Evolutionary conservation across 2,329 filamentous ascomycete species (phyloP), one percentile per base, ranked within the genome.

Genomic region (Zopfia rhizophila): DNA sequence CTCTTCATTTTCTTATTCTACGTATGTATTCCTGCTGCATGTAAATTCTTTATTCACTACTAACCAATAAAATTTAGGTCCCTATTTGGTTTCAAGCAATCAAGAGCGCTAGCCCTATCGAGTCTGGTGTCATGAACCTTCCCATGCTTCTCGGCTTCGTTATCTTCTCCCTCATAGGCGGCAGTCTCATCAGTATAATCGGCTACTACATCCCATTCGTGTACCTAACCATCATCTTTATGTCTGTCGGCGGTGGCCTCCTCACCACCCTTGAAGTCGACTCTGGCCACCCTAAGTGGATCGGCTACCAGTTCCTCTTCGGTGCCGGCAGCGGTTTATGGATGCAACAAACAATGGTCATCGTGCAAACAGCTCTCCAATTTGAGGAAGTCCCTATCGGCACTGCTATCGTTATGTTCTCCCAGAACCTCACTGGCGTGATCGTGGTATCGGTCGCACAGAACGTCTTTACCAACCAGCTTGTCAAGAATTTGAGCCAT

Each of bases 391-490:
- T 78, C 7, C 66, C 77, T n/a, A 74, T 77, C 23, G 77, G 75
- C 22, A 77, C 75, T 2, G 73, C 76, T 5, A 69, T 76, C 32
- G 73, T 78, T 57, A 77, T 79, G 70, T 78, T 79, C 59, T 53
- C 61, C 5, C 76, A 79, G 49, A 76, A 73, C 0, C 69, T 79
- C 7, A 77, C 77, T 25, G 77, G 77, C 19, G 74, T 76, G 7
- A 66, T 80, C 17, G 78, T 78, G 63, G 74, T 79, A 51, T 74
- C 72, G 12, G 75, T 78, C 12, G 77, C 66, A 17, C 76, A 80
- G 52, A 79, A 78, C 56, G 74, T 79, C 43, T 78, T 78, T 66
- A 75, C 73, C 31, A 79, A 79, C 63, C 66, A 72, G 45, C 73
- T 80, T 7, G 68, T 78, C 49, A 68, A 70, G 51, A 74, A 76